phyloP scores from a whole-genome alignment of 1,284 basidiomycete species.

The Puccinia coronata region DNA sequence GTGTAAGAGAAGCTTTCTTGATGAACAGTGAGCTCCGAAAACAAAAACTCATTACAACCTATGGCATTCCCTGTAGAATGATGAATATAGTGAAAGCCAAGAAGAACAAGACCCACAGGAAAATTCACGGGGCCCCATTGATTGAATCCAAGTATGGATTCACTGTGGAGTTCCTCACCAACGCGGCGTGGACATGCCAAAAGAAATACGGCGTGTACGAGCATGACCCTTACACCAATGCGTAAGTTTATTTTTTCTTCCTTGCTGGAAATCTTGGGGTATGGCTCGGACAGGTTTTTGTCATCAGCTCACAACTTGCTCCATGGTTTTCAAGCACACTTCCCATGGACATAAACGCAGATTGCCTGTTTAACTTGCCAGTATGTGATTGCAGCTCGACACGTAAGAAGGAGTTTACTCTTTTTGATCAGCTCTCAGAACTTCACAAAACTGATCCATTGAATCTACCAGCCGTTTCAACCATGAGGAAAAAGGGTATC shows the following conservation, averaged over 20 bases:
- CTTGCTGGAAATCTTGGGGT: neutral
- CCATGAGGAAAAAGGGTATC: slow-evolving; percentile 22
- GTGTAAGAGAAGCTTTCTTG: slow-evolving; percentile 20
- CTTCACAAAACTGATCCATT: neutral
- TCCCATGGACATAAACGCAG: slow-evolving; percentile 42
- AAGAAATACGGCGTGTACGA: slow-evolving; percentile 43
- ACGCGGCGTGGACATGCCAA: slow-evolving; percentile 47
- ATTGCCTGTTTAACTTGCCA: slow-evolving; percentile 49
- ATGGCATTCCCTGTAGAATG: slow-evolving; percentile 37
- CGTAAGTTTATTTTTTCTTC: slow-evolving; percentile 5
- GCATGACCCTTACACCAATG: slow-evolving; percentile 44
- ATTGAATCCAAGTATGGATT: slow-evolving; percentile 46
- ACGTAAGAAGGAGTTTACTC: neutral
- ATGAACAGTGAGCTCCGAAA: too few species aligned
- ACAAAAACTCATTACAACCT: neutral
- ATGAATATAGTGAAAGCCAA: slow-evolving; percentile 49
- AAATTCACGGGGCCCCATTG: slow-evolving; percentile 31
- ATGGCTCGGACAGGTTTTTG: neutral
- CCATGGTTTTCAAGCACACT: slow-evolving; percentile 15
- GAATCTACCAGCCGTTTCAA: slow-evolving; percentile 4
- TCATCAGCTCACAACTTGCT: neutral
- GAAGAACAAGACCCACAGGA: slow-evolving; percentile 28
- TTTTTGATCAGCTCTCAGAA: neutral
- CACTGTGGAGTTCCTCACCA: slow-evolving; percentile 29
- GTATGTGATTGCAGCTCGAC: slow-evolving; percentile 43